These are phyloP conservation scores for Licmophora abbreviata DNA, from an alignment of 108 stramenopile genomes.

Conservation along the genomic window DNA sequence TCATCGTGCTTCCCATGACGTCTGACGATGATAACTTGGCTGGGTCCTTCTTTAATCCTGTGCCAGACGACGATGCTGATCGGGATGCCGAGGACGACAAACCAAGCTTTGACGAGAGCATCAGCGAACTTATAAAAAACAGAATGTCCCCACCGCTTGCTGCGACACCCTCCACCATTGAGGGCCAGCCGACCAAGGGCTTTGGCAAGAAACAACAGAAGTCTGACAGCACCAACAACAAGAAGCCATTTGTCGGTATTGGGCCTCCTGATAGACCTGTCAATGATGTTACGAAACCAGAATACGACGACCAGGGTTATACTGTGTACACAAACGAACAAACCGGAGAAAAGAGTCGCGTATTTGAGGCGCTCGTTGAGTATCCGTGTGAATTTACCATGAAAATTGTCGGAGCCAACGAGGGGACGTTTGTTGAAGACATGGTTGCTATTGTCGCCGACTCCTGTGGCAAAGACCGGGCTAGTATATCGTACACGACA, in stretches of 20 bases:
- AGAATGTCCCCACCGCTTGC: constrained; percentile 19
- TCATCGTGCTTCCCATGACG: too few relatives aligned
- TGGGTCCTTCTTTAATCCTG: constrained; percentile 50
- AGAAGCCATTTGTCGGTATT: constrained; percentile 59
- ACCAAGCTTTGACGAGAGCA: not conserved
- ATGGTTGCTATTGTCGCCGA: constrained; percentile 74
- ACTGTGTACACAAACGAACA: constrained; percentile 80
- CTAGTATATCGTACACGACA: constrained; percentile 27
- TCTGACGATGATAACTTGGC: too few relatives aligned
- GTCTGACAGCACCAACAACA: constrained; percentile 1
- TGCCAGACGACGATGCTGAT: constrained; percentile 24
- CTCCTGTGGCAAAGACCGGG: constrained; percentile 46
- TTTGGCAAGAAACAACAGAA: not conserved
- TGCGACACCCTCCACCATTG: constrained; percentile 33
- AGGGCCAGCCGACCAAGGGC: constrained; percentile 21
- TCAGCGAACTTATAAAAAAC: constrained; percentile 7
- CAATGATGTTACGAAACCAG: constrained; percentile 73
- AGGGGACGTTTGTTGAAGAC: constrained; percentile 58
- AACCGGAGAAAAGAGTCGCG: constrained; percentile 81
- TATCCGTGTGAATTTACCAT: constrained; percentile 81
- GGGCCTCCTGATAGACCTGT: constrained; percentile 41
- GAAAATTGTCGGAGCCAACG: constrained; percentile 83
- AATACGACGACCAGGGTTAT: constrained; percentile 83
- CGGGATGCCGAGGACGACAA: constrained; percentile 3
- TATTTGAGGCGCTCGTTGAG: constrained; percentile 86